Conservation (phyloP, 2,329 filamentous ascomycete genomes). For the Verticillium alfalfae region DNA sequence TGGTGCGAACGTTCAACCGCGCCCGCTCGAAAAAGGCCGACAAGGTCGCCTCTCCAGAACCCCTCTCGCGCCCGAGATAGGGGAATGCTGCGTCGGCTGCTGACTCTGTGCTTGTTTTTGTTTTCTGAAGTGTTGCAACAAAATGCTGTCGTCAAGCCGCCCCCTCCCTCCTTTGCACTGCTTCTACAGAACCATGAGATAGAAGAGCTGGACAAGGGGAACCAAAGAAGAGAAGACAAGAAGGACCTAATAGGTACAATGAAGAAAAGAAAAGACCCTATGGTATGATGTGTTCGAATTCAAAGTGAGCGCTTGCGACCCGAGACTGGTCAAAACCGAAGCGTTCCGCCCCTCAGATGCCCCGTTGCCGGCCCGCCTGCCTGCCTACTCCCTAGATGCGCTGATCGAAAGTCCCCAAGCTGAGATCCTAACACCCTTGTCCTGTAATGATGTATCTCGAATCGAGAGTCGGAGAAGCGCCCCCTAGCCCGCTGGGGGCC, state of each 20-base stretch:
- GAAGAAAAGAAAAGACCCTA: not conserved
- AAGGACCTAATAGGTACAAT: not conserved
- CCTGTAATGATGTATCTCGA: not conserved
- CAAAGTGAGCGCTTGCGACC: not conserved
- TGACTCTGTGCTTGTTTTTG: not conserved
- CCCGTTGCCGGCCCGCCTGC: not conserved
- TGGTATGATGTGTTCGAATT: not conserved
- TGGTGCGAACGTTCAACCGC: not conserved
- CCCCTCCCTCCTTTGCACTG: not conserved
- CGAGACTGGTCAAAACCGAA: not conserved
- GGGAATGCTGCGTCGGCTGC: not conserved
- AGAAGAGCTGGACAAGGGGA: not conserved
- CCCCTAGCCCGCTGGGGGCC: constrained; percentile 11
- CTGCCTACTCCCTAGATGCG: not conserved
- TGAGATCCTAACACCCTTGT: not conserved
- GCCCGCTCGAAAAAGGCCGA: not conserved
- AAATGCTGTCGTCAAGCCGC: not conserved
- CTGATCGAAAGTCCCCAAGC: not conserved
- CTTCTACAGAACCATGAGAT: not conserved
- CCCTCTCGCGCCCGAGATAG: not conserved
- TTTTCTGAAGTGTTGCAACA: not conserved
- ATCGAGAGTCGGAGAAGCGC: not conserved
- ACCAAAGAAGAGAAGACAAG: not conserved
- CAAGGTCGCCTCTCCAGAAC: not conserved
- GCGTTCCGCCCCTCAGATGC: not conserved